Evolutionary conservation across 2,329 filamentous ascomycete species (phyloP).

Genomic region (Lachnellula arida): DNA sequence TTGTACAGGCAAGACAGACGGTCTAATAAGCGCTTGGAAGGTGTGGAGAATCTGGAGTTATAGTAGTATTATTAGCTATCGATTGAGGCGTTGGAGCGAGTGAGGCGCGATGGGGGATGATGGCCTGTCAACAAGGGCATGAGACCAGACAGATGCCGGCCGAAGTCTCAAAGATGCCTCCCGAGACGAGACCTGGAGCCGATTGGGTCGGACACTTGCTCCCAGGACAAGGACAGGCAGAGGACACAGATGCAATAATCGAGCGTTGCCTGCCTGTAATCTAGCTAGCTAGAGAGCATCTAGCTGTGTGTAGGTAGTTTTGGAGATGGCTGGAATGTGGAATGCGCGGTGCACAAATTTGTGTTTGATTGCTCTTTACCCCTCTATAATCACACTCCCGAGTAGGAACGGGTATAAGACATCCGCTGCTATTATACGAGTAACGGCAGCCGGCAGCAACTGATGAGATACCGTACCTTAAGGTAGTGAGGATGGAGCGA

Average conservation of each 20-base stretch:
- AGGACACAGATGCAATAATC: slow-evolving; percentile 2
- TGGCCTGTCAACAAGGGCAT: slow-evolving; percentile 7
- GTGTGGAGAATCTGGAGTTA: slow-evolving; percentile 7
- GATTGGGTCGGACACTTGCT: slow-evolving; percentile 14
- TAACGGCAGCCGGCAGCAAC: slow-evolving; percentile 22
- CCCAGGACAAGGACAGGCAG: slow-evolving; percentile 5
- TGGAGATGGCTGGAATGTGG: slow-evolving; percentile 6
- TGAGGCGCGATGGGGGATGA: background rate
- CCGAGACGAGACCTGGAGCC: slow-evolving; percentile 20
- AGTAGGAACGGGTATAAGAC: slow-evolving; percentile 20
- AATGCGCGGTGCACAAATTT: slow-evolving; percentile 11
- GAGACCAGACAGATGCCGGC: slow-evolving; percentile 13
- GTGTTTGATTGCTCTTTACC: slow-evolving; percentile 22
- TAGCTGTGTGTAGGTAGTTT: slow-evolving; percentile 7
- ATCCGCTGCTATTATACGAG: slow-evolving; percentile 20
- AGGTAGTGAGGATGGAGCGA: slow-evolving; percentile 1
- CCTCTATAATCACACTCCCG: slow-evolving; percentile 16
- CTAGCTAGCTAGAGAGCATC: background rate
- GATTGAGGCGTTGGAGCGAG: slow-evolving; percentile 4
- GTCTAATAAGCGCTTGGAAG: slow-evolving; percentile 1
- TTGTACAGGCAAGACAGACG: slow-evolving; percentile 7
- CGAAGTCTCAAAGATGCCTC: slow-evolving; percentile 11
- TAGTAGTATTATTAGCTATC: slow-evolving; percentile 4
- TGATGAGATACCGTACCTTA: background rate
- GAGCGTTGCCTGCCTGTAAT: background rate